A percentile compares a stretch with the other conserved stretches of the same genome.
Conservation (phyloP, 306 rosid genomes). For the Sphenostylis stenocarpa region DNA sequence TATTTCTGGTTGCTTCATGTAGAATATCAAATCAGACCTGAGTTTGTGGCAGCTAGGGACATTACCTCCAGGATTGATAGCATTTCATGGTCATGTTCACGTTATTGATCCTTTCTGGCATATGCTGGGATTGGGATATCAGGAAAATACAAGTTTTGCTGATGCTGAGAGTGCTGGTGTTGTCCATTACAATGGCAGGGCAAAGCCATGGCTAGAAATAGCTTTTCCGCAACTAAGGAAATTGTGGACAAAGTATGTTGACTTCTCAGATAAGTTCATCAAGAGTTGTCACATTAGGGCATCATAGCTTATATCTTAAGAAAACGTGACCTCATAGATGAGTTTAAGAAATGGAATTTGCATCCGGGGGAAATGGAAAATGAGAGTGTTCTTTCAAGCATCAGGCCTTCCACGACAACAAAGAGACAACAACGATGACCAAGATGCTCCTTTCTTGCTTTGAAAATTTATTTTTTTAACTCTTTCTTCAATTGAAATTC, state of each 20-base stretch:
- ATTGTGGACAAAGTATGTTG: slow-evolving; percentile 78
- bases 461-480: slow-evolving; percentile 30
- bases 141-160: slow-evolving; percentile 71
- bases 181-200: slow-evolving; percentile 94
- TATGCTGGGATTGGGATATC: slow-evolving; percentile 96
- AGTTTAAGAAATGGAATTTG: slow-evolving; percentile 42
- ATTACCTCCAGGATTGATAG: slow-evolving; percentile 97
- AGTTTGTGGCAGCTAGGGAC: slow-evolving; percentile 99
- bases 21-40: slow-evolving; percentile 96
- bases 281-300: slow-evolving; percentile 82
- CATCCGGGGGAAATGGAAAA: slow-evolving; percentile 41
- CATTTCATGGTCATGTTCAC: slow-evolving; percentile 90
- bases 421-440: slow-evolving; percentile 40
- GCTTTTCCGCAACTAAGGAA: slow-evolving; percentile 78
- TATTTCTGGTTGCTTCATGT: slow-evolving; percentile 30
- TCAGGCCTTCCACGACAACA: slow-evolving; percentile 38
- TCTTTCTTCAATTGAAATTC: slow-evolving; percentile 43
- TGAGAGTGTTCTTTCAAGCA: slow-evolving; percentile 48
- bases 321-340: slow-evolving; percentile 34
- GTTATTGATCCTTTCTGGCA: slow-evolving; percentile 95
- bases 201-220: slow-evolving; percentile 98
- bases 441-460: slow-evolving; percentile 39
- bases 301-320: slow-evolving; percentile 51
- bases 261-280: slow-evolving; percentile 91
- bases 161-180: slow-evolving; percentile 84